Base-by-base conservation (phyloP, 768 basidiomycete genomes). In the Boletales sp. region DNA sequence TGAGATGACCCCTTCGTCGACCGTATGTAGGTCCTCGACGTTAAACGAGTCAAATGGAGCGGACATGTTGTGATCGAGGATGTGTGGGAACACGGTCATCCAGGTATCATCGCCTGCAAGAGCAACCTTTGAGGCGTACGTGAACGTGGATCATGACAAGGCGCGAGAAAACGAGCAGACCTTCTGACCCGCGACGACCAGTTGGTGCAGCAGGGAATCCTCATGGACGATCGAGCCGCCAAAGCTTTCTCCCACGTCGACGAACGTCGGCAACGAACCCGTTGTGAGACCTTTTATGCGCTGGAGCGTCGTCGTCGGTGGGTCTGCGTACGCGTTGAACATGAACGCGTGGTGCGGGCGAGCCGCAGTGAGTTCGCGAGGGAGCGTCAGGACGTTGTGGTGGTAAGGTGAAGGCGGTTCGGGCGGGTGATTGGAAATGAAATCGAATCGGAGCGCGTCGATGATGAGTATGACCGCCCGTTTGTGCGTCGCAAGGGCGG, bases 101-200 rank as follows among this genome's bases (percentile, higher is more conserved):
- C 97, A 99, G 0, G 97, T 99, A 66, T 98, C 93, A 61, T 98
- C 95, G 0, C 97, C 95, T 84, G 91, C 91, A 65, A 97, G 87
- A 1, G 87, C 90, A 45, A 90, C 70, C 79, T 88, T 73, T 69
- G 49, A 51, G 31, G 48, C 7, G 39, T 54, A 43, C 42, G 41
- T 46, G 53, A 38, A 38, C 45, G n/a, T 21, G 44, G 7, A 15
- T 27, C 24, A n/a, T 24, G n/a, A 12, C 18, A 15, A 17, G 41
- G 19, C 8, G 43, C 30, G 17, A 27, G 10, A 6, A 18, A 31
- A 21, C 18, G 18, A 50, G 37, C 52, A 61, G 57, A 88, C 89
- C 63, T 76, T 83, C 66, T 79, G 85, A 13, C 79, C 82, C 0
- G 78, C 76, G 12, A 70, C 53, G 7, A 67, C 66, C 36, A 94